Evolutionary conservation across 2,329 filamentous ascomycete species (phyloP).

Genomic region (Nothopassalora personata): DNA sequence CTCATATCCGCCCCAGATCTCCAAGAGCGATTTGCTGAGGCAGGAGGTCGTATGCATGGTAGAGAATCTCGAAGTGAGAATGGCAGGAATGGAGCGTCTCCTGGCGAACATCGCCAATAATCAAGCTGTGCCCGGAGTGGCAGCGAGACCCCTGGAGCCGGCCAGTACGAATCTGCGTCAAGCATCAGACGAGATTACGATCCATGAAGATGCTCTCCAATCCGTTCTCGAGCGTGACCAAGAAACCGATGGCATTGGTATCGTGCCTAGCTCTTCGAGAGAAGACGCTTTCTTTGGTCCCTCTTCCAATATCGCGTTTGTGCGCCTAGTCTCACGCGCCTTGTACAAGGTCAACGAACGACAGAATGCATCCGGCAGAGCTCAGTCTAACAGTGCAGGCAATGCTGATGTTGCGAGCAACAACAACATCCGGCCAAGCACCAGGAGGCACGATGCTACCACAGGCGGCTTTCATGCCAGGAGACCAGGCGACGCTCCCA

Average conservation of each 20-base stretch:
- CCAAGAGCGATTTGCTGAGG: slow-evolving; percentile 9
- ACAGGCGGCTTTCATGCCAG: not conserved
- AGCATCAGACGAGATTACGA: not conserved
- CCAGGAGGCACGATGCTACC: not conserved
- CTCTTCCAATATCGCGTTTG: slow-evolving; percentile 13
- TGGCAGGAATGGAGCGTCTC: slow-evolving; percentile 7
- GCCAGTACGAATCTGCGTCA: not conserved
- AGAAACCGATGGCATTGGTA: slow-evolving; percentile 7
- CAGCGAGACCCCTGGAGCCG: not conserved
- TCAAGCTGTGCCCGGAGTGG: not conserved
- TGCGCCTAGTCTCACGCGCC: slow-evolving; percentile 6
- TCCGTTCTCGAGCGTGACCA: not conserved
- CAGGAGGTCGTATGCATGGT: slow-evolving; percentile 6
- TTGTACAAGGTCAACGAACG: not conserved
- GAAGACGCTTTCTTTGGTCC: slow-evolving; percentile 11
- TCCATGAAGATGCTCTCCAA: slow-evolving; percentile 5
- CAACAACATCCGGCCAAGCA: not conserved
- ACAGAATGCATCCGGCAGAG: not conserved
- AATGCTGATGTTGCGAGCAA: not conserved
- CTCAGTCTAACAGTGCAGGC: not conserved
- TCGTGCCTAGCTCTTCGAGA: slow-evolving; percentile 5
- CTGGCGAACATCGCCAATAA: not conserved
- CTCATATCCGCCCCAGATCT: slow-evolving; percentile 7
- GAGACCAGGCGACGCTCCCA: not conserved
- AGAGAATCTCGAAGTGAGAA: slow-evolving; percentile 2